Percentiles rank a stretch among this genome's conserved stretches.
Evolutionary conservation across 805 yeast genomes (phyloP).

Genomic region (Sugiyamaella valdiviana): DNA sequence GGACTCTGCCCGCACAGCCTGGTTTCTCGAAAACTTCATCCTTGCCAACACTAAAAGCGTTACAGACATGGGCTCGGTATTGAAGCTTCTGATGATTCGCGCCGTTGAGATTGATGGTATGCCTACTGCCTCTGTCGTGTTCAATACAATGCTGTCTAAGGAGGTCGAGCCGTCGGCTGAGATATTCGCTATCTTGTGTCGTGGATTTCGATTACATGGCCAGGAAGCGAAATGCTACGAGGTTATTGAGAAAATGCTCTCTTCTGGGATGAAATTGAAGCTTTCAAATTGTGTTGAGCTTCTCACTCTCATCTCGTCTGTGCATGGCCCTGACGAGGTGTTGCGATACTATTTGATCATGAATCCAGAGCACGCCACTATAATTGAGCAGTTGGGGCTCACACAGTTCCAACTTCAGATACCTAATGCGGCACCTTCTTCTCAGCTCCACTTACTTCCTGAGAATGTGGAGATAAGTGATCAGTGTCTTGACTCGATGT

Average conservation of each 20-base stretch:
- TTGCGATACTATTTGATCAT: constrained; percentile 14
- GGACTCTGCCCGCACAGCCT: constrained; percentile 9
- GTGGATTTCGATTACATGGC: constrained; percentile 25
- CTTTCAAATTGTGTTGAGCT: constrained; percentile 23
- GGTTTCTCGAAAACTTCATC: constrained; percentile 14
- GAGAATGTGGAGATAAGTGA: neutral
- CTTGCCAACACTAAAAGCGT: neutral
- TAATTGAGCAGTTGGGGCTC: constrained; percentile 18
- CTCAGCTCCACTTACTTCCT: neutral
- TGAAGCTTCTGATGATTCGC: constrained; percentile 20
- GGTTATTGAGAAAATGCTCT: constrained; percentile 16
- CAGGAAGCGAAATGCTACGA: constrained; percentile 26
- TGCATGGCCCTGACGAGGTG: constrained; percentile 19
- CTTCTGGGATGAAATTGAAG: constrained; percentile 13
- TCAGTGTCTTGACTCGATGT: constrained; percentile 4
- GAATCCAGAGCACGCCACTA: neutral
- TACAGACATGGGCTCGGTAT: constrained; percentile 2
- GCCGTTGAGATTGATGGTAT: constrained; percentile 25
- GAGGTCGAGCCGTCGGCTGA: constrained; percentile 17
- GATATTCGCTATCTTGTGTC: constrained; percentile 22
- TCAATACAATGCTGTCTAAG: constrained; percentile 18
- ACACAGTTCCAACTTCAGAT: constrained; percentile 1
- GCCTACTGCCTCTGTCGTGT: constrained; percentile 20
- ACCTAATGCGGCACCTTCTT: neutral
- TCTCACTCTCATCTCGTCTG: constrained; percentile 20